Percentiles rank a stretch among this genome's conserved stretches.
Evolutionary conservation across 345 rosid genomes (phyloP).

Genomic region (Populus simonii): DNA sequence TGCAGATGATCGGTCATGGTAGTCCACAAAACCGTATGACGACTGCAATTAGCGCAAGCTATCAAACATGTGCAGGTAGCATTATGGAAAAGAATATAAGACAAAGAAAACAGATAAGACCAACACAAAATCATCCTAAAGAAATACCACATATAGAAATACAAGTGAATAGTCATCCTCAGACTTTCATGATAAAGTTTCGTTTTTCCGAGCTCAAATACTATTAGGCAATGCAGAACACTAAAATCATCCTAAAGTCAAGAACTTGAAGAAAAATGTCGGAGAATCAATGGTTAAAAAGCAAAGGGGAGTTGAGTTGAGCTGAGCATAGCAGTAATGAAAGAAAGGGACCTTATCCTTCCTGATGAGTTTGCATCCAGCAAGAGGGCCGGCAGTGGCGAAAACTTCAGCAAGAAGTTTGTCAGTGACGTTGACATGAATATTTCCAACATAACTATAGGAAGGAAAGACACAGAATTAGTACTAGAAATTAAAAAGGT

Average conservation of each 20-base stretch:
- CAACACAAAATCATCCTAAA: background rate
- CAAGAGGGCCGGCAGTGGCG: constrained; percentile 89
- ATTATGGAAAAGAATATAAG: background rate
- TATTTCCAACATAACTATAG: constrained; percentile 88
- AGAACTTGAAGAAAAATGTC: background rate
- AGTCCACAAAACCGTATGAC: constrained; percentile 92
- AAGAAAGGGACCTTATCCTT: constrained; percentile 72
- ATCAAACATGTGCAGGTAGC: constrained; percentile 11
- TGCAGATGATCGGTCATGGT: constrained; percentile 87
- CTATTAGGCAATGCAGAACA: background rate
- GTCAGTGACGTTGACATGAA: constrained; percentile 86
- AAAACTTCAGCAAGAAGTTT: constrained; percentile 92
- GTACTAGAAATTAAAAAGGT: constrained; percentile 28
- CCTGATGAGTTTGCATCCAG: constrained; percentile 85
- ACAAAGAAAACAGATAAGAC: background rate
- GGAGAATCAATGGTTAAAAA: background rate
- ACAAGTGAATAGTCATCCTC: background rate
- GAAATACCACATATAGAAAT: background rate
- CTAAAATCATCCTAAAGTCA: background rate
- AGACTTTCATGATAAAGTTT: background rate
- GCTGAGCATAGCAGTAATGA: background rate
- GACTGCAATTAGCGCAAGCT: constrained; percentile 43
- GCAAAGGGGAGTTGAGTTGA: background rate
- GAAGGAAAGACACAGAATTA: constrained; percentile 10
- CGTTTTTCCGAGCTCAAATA: background rate